Evolutionary conservation across 139 green algal genomes (phyloP), one percentile per base, ranked within the genome.

Genomic region (Volvox africanus): DNA sequence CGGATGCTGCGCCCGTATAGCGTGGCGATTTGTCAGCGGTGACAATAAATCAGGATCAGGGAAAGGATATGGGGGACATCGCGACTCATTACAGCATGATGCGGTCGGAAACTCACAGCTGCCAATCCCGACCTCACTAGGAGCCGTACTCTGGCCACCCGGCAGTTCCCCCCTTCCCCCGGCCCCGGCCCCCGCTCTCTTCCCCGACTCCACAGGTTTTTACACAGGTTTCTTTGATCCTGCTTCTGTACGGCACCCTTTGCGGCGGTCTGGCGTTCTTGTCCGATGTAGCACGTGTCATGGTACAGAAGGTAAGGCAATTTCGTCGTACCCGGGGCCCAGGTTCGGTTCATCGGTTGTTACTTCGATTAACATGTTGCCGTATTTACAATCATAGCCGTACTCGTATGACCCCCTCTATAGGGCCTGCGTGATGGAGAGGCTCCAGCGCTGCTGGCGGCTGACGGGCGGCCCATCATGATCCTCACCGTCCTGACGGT

Each of bases 221-320:
- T 30, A 96, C 96, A 0, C 95, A 98, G 77, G 69, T 95, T 0
- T 94, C 80, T 21, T 89, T 98, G 9, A 91, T 98, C 35, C 89
- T 97, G 50, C 93, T 98, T 87, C 92, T 98, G 67, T 98, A 95
- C 68, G 97, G 97, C 30, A 98, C 95, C 6, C 90, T 98, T 16
- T 94, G 94, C 16, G 96, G 96, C 5, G 96, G 97, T 68, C 93
- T 97, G 77, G 95, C 95, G n/a, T 94, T 98, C 85, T 90, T 98
- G 67, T 93, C 93, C 22, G 96, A 97, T 76, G 93, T 94, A 14
- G 95, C 92, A 0, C 77, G 75, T 18, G 93, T 96, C 1, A 89
- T 95, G 50, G 83, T 96, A 12, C 44, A 80, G 0, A 82, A 93
- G 89, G 85, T 89, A 55, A 3, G 65, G 11, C 65, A 24, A 30